Percentiles rank a stretch among this genome's conserved stretches.
These are phyloP conservation scores for Waltergamsia citrina DNA, from an alignment of 2,329 filamentous ascomycete species.

Conservation along the genomic window DNA sequence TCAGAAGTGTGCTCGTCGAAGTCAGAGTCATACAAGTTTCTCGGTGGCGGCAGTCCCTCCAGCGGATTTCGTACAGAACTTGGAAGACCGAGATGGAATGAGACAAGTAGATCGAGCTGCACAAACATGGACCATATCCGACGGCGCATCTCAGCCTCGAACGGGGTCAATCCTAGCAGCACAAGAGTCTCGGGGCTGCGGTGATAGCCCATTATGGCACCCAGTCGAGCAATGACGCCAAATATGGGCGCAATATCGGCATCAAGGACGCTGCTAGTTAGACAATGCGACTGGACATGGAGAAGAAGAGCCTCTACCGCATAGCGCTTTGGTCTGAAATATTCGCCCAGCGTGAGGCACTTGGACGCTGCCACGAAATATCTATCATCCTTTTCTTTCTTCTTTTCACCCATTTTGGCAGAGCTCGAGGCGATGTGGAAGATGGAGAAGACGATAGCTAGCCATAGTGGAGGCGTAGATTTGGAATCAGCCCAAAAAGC, in stretches of 20 bases:
- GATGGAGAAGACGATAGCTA: conserved; percentile 39
- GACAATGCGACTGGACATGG: conserved; percentile 30
- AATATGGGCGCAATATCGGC: conserved; percentile 36
- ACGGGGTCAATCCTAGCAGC: conserved; percentile 38
- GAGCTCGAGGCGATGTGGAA: conserved; percentile 20
- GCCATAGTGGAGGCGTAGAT: conserved; percentile 32
- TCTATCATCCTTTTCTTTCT: conserved; percentile 8
- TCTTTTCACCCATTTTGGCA: conserved; percentile 15
- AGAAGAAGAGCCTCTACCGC: conserved; percentile 40
- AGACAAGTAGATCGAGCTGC: conserved; percentile 37
- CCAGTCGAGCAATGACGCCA: conserved; percentile 34
- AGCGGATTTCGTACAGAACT: conserved; percentile 16
- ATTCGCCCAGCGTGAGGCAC: conserved; percentile 37
- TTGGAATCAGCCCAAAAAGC: conserved; percentile 33
- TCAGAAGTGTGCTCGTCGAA: conserved; percentile 35
- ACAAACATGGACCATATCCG: conserved; percentile 37
- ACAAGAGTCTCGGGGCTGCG: conserved; percentile 14
- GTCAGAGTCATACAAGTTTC: conserved; percentile 38
- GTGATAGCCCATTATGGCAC: conserved; percentile 43
- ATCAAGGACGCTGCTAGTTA: conserved; percentile 24
- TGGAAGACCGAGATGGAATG: conserved; percentile 41
- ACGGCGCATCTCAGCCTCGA: conserved; percentile 41
- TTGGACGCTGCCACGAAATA: conserved; percentile 28
- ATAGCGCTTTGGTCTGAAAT: conserved; percentile 30
- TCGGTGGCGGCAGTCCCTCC: conserved; percentile 28